Evolutionary conservation across 768 basidiomycete species (phyloP).

Genomic region (Suillus alpinus): DNA sequence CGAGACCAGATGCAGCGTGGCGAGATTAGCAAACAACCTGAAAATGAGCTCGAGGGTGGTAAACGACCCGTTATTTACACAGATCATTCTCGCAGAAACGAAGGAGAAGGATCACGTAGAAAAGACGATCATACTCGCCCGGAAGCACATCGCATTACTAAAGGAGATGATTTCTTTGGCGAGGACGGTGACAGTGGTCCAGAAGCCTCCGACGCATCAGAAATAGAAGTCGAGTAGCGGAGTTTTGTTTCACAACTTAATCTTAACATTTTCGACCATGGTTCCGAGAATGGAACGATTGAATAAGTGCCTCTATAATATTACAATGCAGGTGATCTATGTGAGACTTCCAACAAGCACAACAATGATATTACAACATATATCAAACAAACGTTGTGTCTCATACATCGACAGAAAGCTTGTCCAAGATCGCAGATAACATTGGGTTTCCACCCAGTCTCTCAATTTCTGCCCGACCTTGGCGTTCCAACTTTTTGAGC

Average conservation of each 20-base stretch:
- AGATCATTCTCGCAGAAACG: not conserved
- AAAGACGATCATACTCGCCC: constrained; percentile 2
- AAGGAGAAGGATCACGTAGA: not conserved
- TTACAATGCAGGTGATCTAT: not conserved
- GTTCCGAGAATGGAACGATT: not conserved
- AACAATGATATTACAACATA: not conserved
- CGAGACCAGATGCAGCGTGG: constrained; percentile 58
- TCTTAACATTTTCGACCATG: not conserved
- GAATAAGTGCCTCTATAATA: not conserved
- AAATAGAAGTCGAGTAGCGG: not conserved
- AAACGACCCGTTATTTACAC: not conserved
- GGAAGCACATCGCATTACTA: constrained; percentile 16
- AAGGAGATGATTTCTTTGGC: constrained; percentile 28
- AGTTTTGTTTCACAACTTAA: not conserved
- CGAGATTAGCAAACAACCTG: constrained; percentile 59
- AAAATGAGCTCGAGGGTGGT: constrained; percentile 33
- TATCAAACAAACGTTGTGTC: not conserved
- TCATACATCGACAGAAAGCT: constrained; percentile 37
- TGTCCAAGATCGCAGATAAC: constrained; percentile 56
- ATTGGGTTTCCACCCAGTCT: constrained; percentile 74
- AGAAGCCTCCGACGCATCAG: constrained; percentile 6
- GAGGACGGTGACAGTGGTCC: constrained; percentile 19
- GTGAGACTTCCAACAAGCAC: not conserved
- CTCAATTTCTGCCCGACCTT: constrained; percentile 65
- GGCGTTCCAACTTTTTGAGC: constrained; percentile 59